Percentiles rank a stretch among this genome's conserved stretches.
Conservation (phyloP, 2,329 filamentous ascomycete species). For the Paecilomyces dactylethromorphus region DNA sequence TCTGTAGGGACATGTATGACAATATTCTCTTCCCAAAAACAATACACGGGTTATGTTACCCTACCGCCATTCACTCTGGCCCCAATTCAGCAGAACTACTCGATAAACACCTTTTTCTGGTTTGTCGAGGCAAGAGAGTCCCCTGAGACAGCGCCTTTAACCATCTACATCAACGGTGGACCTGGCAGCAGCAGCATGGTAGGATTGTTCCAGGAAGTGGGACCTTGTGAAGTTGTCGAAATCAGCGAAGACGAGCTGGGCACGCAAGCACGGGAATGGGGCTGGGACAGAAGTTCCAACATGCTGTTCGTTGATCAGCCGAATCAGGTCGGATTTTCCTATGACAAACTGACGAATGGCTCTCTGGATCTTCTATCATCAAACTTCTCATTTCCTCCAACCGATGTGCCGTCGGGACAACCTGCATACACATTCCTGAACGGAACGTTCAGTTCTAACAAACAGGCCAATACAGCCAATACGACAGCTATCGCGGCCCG, state of each 20-base stretch:
- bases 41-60: conserved; percentile 4
- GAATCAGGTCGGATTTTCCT: conserved; percentile 46
- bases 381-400: conserved; percentile 22
- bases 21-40: conserved; percentile 55
- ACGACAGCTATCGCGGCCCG: conserved; percentile 40
- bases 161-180: conserved; percentile 48
- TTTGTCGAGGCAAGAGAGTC: conserved; percentile 36
- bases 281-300: conserved; percentile 28
- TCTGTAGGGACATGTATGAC: conserved; percentile 58
- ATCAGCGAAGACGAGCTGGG: conserved; percentile 34
- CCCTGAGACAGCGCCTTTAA: conserved; percentile 42
- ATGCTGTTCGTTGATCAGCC: conserved; percentile 42
- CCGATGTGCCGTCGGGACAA: conserved; percentile 14
- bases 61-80: conserved; percentile 11
- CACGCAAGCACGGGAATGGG: conserved; percentile 34
- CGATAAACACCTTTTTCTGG: conserved; percentile 30
- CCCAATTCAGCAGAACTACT: conserved; percentile 24
- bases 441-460: conserved; percentile 58
- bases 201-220: conserved; percentile 46
- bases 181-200: conserved; percentile 48
- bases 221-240: conserved; percentile 35
- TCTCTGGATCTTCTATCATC: conserved; percentile 33
- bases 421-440: conserved; percentile 42
- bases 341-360: conserved; percentile 38
- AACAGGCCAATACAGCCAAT: conserved; percentile 17